A percentile compares a stretch with the other conserved stretches of the same genome.
Evolutionary conservation across 2,329 filamentous ascomycete species (phyloP).

Genomic region (Juglanconis oblonga): DNA sequence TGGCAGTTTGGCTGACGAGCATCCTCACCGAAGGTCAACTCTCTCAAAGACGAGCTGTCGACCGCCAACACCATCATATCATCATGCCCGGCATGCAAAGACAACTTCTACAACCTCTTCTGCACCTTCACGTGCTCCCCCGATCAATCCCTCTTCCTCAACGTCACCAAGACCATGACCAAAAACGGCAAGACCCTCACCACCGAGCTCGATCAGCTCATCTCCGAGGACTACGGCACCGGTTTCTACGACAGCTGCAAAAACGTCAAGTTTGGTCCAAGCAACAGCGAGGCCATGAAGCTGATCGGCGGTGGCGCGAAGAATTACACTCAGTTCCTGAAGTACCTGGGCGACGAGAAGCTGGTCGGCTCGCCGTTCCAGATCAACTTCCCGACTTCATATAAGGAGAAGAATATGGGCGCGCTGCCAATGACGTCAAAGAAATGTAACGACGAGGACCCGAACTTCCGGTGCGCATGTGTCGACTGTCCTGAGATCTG

Average conservation of each 20-base stretch:
- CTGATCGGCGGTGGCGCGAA: constrained; percentile 94
- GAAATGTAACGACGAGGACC: constrained; percentile 85
- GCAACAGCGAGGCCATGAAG: constrained; percentile 90
- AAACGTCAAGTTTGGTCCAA: constrained; percentile 95
- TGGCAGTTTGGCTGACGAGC: not conserved
- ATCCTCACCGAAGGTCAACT: constrained; percentile 57
- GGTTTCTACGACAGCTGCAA: constrained; percentile 98
- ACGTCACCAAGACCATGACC: constrained; percentile 72
- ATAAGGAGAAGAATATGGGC: constrained; percentile 66
- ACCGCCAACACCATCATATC: constrained; percentile 87
- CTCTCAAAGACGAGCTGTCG: constrained; percentile 79
- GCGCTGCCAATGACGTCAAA: constrained; percentile 71
- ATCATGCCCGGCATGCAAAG: constrained; percentile 92
- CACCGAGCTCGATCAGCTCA: constrained; percentile 84
- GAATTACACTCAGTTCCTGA: constrained; percentile 81
- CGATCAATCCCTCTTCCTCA: constrained; percentile 92
- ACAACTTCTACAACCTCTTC: constrained; percentile 98
- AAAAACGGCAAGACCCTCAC: constrained; percentile 65
- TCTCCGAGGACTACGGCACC: constrained; percentile 77
- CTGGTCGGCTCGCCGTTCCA: constrained; percentile 92
- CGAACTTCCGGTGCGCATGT: constrained; percentile 84
- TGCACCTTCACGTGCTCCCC: constrained; percentile 98
- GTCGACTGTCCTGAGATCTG: constrained; percentile 89
- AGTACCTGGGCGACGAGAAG: constrained; percentile 92
- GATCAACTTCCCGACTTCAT: constrained; percentile 79